These are phyloP conservation scores for Ashbya aceris DNA, from an alignment of 1,139 yeast genomes.

Conservation along the genomic window DNA sequence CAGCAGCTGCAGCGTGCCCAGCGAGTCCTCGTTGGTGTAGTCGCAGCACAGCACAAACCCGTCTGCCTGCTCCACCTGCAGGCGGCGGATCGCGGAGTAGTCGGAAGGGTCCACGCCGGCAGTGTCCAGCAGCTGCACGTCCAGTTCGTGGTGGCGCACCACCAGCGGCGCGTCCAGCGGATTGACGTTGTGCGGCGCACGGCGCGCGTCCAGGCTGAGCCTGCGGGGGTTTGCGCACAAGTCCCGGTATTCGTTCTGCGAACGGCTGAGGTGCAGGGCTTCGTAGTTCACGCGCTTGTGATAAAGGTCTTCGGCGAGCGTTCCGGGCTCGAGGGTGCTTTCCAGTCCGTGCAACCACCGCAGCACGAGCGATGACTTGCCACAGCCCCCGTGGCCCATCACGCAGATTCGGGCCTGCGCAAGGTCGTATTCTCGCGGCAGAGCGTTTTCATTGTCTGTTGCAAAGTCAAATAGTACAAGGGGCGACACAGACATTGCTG, in stretches of 20 bases:
- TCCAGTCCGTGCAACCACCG: slow-evolving; percentile 19
- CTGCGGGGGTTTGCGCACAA: neutral
- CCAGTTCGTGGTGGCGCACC: slow-evolving; percentile 6
- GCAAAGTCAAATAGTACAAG: slow-evolving; percentile 3
- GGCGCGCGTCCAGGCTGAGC: neutral
- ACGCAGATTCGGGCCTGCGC: slow-evolving; percentile 18
- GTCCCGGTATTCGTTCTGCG: slow-evolving; percentile 4
- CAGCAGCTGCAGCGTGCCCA: slow-evolving; percentile 15
- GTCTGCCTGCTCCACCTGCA: slow-evolving; percentile 24
- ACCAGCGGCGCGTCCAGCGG: slow-evolving; percentile 5
- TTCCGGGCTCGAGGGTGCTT: slow-evolving; percentile 10
- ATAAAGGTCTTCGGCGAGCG: slow-evolving; percentile 20
- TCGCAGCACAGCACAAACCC: slow-evolving; percentile 25
- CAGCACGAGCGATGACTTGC: slow-evolving; percentile 22
- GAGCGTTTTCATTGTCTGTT: slow-evolving; percentile 1
- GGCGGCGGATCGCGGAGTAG: slow-evolving; percentile 16
- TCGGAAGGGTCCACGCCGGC: slow-evolving; percentile 18
- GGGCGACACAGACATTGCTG: neutral
- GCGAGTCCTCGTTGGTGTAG: slow-evolving; percentile 15
- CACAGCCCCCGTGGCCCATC: slow-evolving; percentile 20
- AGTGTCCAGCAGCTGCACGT: slow-evolving; percentile 21
- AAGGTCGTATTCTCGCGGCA: slow-evolving; percentile 17
- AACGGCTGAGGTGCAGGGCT: slow-evolving; percentile 4
- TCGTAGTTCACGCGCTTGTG: slow-evolving; percentile 11
- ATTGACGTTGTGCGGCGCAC: neutral